Conservation (phyloP, 176 grass and related monocot species). For the Thinopyrum elongatum region DNA sequence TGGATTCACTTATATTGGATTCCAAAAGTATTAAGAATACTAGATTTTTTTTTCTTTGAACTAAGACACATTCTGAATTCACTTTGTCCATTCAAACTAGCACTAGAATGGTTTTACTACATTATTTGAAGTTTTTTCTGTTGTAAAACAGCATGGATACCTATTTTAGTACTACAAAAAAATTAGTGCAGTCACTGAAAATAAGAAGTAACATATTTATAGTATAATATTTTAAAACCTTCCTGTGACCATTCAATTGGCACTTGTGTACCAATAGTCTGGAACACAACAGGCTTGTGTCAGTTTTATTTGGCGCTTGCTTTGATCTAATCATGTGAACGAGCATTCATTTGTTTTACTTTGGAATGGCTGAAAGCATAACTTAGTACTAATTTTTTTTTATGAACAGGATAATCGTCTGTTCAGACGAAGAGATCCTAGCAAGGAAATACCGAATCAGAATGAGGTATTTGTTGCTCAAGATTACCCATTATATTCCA, state of each 20-base stretch:
- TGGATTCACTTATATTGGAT: background rate
- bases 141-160: background rate
- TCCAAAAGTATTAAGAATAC: background rate
- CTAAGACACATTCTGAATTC: background rate
- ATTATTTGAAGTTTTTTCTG: background rate
- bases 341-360: background rate
- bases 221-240: background rate
- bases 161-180: background rate
- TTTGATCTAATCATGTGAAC: background rate
- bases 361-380: background rate
- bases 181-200: background rate
- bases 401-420: constrained; percentile 34
- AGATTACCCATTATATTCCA: background rate
- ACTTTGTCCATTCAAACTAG: background rate
- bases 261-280: background rate
- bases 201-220: background rate
- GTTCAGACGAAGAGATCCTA: constrained; percentile 40
- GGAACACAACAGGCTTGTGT: background rate
- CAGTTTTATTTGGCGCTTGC: background rate
- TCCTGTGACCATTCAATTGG: background rate
- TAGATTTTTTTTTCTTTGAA: background rate
- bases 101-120: background rate
- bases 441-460: constrained; percentile 63
- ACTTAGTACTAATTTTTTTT: background rate
- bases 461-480: constrained; percentile 43